Percentiles rank a stretch among this genome's conserved stretches.
Evolutionary conservation across 306 rosid genomes (phyloP).

Genomic region (Malus asiatica): DNA sequence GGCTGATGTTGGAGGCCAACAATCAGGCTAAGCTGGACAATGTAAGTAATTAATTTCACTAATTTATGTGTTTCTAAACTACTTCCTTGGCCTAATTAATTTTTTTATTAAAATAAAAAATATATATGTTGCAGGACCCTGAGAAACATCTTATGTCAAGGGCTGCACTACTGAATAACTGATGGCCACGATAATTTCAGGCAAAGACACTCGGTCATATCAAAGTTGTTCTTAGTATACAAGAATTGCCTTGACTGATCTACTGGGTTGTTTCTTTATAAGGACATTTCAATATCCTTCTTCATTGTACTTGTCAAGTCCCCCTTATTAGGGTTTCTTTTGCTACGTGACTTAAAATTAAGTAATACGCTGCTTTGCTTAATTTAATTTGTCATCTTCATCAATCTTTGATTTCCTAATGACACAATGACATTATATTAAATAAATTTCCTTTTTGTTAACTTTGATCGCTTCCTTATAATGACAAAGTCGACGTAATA

Average conservation of each 20-base stretch:
- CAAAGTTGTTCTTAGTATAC: conserved; percentile 16
- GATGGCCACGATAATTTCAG: conserved; percentile 19
- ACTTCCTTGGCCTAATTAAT: neutral
- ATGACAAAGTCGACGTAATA: neutral
- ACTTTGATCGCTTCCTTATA: neutral
- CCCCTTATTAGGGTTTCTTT: conserved; percentile 10
- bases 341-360: conserved; percentile 24
- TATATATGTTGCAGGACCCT: conserved; percentile 38
- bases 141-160: conserved; percentile 66
- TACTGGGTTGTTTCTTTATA: conserved; percentile 17
- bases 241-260: conserved; percentile 21
- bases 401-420: neutral
- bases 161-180: conserved; percentile 66
- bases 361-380: conserved; percentile 7
- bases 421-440: neutral
- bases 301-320: conserved; percentile 19
- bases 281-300: conserved; percentile 23
- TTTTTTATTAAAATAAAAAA: neutral
- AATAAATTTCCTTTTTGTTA: neutral
- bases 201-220: conserved; percentile 9
- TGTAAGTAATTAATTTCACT: conserved; percentile 36
- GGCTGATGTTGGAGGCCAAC: conserved; percentile 83
- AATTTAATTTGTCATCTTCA: conserved; percentile 15
- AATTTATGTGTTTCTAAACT: neutral
- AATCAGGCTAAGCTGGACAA: conserved; percentile 75